These are phyloP conservation scores for Anthostomella pinea DNA, from an alignment of 2,329 filamentous ascomycete genomes.

Conservation along the genomic window DNA sequence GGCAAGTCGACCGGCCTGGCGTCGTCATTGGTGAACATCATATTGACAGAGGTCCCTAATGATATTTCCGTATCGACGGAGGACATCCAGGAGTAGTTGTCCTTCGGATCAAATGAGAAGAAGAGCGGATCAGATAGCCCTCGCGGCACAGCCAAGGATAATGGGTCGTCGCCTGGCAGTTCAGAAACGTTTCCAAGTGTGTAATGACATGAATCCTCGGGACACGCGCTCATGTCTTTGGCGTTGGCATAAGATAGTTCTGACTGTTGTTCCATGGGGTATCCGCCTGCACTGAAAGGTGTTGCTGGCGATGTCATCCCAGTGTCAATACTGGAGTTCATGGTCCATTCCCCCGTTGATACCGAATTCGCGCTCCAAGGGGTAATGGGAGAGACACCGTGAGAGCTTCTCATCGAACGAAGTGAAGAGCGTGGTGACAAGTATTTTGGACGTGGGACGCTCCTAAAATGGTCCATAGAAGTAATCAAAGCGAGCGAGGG, in stretches of 20 bases:
- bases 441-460: conserved; percentile 20
- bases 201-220: conserved; percentile 27
- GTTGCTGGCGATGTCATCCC: conserved; percentile 46
- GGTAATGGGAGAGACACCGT: conserved; percentile 47
- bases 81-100: conserved; percentile 32
- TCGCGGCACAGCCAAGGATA: conserved; percentile 31
- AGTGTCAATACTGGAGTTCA: conserved; percentile 40
- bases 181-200: conserved; percentile 35
- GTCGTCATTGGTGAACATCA: conserved; percentile 34
- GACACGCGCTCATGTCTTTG: conserved; percentile 24
- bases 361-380: conserved; percentile 36
- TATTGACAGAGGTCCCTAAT: conserved; percentile 35
- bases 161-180: conserved; percentile 42
- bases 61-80: conserved; percentile 34
- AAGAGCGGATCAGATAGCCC: conserved; percentile 34
- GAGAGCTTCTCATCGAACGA: conserved; percentile 37
- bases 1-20: conserved; percentile 18
- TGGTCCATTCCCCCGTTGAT: conserved; percentile 36
- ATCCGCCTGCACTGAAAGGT: conserved; percentile 32
- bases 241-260: conserved; percentile 28
- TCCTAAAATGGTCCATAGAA: conserved; percentile 26
- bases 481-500: conserved; percentile 33
- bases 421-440: conserved; percentile 33
- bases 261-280: conserved; percentile 18
- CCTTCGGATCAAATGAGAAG: conserved; percentile 35